Evolutionary conservation across 306 rosid genomes (phyloP).

Genomic region (Bauhinia variegata): DNA sequence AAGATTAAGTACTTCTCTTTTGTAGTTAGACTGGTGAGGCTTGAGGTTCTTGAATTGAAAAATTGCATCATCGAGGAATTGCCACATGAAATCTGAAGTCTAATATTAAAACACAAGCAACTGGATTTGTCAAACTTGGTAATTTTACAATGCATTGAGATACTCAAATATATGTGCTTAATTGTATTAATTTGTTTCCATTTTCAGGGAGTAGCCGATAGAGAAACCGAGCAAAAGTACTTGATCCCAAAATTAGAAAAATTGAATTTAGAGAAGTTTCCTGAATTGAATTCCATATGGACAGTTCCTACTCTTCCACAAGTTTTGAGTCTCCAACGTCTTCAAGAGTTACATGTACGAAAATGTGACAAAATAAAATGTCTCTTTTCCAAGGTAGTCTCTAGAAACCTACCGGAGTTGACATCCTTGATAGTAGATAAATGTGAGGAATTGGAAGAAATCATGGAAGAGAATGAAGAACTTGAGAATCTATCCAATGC

Average conservation of each 20-base stretch:
- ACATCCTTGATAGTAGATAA: neutral
- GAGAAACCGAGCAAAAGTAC: neutral
- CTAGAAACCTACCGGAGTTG: conserved; percentile 24
- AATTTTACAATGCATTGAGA: no score
- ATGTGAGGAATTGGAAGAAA: conserved; percentile 31
- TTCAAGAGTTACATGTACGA: neutral
- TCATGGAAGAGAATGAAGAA: conserved; percentile 8
- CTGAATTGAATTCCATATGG: conserved; percentile 22
- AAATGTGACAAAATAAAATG: conserved; percentile 3
- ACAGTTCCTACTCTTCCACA: neutral
- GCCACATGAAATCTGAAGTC: no score
- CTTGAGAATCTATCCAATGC: neutral
- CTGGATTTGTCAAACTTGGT: no score
- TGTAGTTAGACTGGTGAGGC: no score
- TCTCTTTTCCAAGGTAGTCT: neutral
- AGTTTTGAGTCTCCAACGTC: conserved; percentile 11
- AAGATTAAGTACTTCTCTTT: no score
- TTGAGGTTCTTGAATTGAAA: no score
- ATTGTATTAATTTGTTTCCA: no score
- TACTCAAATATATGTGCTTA: neutral
- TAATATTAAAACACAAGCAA: no score
- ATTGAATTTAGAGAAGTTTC: neutral
- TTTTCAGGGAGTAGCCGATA: conserved; percentile 8
- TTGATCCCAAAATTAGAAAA: conserved; percentile 1
- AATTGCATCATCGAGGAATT: no score